Base-by-base conservation (phyloP, 345 rosid species). In the Syzygium aqueum region DNA sequence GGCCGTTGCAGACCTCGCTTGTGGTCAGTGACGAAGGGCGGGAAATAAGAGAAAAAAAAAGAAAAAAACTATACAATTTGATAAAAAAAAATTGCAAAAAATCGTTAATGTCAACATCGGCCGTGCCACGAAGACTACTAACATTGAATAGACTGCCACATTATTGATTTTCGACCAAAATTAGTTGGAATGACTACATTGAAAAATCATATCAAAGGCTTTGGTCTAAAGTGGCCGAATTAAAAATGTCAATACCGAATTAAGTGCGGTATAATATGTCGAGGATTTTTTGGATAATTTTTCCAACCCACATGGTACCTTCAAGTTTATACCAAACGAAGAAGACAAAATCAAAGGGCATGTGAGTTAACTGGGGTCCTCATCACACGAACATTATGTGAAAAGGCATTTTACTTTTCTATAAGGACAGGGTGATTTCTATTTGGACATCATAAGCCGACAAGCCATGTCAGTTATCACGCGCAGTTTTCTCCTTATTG, bases 231-330 rank as follows among this genome's bases (percentile, higher is more conserved):
- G 9, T 33, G 23, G 1, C 6, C 1, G 8, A 67, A 67, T 19
- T 16, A 0, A 67, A 67, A 67, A 30, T 8, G 8, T 8, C 17
- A 30, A 1, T 11, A 67, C 0, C 33, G 22, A 67, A 67, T 67
- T 67, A 2, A 0, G 0, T 0, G 0, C 11, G 0, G 0, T 59
- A 59, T 2, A 25, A 27, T 11, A 59, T 25, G 0, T 59, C 25
- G 11, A 25, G 11, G n/a, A 59, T 0, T 11, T 65, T 65, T 65
- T 33, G 0, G 3, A 65, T 0, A 16, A 30, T 65, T 65, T 65
- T 28, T 5, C 1, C 6, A 0, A 23, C 14, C 25, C 3, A 57
- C n/a, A 0, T 25, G 7, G 3, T 65, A 65, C 77, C 28, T 7
- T 65, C 11, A 7, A 65, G 9, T 30, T 15, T 65, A 11, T 65